Evolutionary conservation across 495 filamentous ascomycete species (phyloP), one percentile per base, ranked within the genome.

Genomic region (Penicillium cinerascens): DNA sequence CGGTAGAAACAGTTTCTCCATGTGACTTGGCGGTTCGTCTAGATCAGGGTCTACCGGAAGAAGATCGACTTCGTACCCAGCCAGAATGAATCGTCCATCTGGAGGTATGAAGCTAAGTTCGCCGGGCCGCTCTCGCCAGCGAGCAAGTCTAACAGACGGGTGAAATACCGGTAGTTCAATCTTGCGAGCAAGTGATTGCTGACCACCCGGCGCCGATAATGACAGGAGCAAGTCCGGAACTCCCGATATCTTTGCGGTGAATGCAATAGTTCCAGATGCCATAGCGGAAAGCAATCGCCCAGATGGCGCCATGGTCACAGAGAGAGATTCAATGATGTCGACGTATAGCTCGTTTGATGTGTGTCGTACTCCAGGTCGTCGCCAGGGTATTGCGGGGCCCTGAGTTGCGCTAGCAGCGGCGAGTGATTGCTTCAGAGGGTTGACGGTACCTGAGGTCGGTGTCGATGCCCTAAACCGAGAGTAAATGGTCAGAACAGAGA

Each of bases 261-360:
- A 96, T 16, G 89, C 92, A 51, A 99, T 92, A 6, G 90, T 96
- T 46, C 93, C 93, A 53, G 91, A 88, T 7, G 89, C 89, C 54
- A 95, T 82, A 18, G 93, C 93, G 9, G 89, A 82, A 20, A 99
- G 79, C 3, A 92, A 82, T 6, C 88, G 79, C 8, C 95, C 93
- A 0, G 92, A 96, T 0, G 93, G 93, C 0, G 93, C 90, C 44
- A 97, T 79, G 1, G 84, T 93, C 4, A 96, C 88, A 1, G 83
- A 83, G 0, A 99, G 79, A 4, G 88, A 87, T 73, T 99, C 93
- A 40, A 99, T 81, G 2, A 99, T 81, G 67, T 99, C 93, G 37
- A 96, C 93, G 67, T 99, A 97, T 29, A 99, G 81, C 69, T 97
- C 92, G 70, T 97, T 97, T 43, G 87, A 92, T 6, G 92, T 97